These are phyloP conservation scores for Psidium friedrichsthalianum DNA, from an alignment of 345 rosid genomes.

Conservation along the genomic window DNA sequence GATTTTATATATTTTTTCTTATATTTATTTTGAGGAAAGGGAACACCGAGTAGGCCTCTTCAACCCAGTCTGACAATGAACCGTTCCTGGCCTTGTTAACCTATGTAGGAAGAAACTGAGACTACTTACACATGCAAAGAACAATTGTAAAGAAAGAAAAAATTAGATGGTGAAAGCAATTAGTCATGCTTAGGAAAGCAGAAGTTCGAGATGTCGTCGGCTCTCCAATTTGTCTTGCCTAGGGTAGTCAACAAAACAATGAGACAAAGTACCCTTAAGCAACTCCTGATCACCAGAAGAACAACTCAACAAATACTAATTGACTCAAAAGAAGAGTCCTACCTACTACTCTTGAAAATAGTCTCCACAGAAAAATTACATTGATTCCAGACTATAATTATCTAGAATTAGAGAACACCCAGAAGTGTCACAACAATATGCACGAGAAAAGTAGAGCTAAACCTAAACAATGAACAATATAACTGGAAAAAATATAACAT, in stretches of 20 bases:
- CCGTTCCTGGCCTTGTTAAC: no score
- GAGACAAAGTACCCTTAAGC: not conserved
- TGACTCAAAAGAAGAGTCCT: not conserved
- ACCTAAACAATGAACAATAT: no score
- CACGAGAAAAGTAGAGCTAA: no score
- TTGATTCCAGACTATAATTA: not conserved
- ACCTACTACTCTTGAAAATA: not conserved
- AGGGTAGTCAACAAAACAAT: not conserved
- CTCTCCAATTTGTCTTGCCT: slow-evolving; percentile 24
- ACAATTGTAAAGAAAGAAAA: not conserved
- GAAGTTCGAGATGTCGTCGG: slow-evolving; percentile 9
- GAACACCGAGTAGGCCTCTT: no score
- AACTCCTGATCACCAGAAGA: not conserved
- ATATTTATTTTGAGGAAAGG: no score
- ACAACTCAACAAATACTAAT: not conserved
- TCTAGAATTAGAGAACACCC: no score
- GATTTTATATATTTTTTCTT: no score
- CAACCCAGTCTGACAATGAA: no score
- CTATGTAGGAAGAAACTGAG: not conserved
- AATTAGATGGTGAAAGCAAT: not conserved
- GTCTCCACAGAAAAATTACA: no score
- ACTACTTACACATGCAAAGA: not conserved
- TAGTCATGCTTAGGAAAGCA: slow-evolving; percentile 1
- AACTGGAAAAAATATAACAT: no score
- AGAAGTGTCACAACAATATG: no score